Evolutionary conservation across 768 basidiomycete species (phyloP), one percentile per base, ranked within the genome.

Genomic region (Steccherinum ochraceum): DNA sequence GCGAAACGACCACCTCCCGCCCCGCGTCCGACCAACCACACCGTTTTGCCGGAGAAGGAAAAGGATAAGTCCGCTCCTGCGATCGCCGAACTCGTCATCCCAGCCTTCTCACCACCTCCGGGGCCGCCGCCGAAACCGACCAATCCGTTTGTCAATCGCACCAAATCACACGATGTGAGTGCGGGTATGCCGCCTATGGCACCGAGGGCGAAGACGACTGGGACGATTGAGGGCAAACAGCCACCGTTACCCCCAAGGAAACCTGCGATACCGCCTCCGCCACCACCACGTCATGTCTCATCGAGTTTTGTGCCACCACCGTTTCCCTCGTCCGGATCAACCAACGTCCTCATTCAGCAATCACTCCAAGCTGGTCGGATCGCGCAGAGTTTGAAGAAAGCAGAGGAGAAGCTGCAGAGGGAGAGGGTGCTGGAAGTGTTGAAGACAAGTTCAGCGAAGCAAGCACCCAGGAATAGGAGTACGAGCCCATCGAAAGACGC

Each of bases 301-400:
- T 50, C 52, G 30, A 47, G 24, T 45, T 27, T 18, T 40, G 39
- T 11, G 39, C 52, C 24, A 42, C 51, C 18, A 27, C 48, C 42
- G 52, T 55, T 39, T 48, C 57, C n/a, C 56, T 60, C 53, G 30
- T 53, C 53, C 39, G 62, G 57, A 3, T 58, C 50, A 27, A 54
- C 49, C n/a, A 83, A 86, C 49, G 66, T 79, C 24, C 81, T 80
- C 20, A 84, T 80, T 11, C 73, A 77, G 52, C 86, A 89, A 64
- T 82, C 80, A 19, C 68, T 91, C 0, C 81, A 85, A 48, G 89
- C 89, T 4, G 81, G 78, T 51, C 86, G 86, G 59, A 77, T 79
- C 0, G 88, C 79, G 1, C 82, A 86, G 63, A 76, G 75, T 3
- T 70, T 87, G 66, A 86, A 88, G 65, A 77, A 78, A 45, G 81